Percentiles rank a stretch among this genome's conserved stretches.
phyloP scores from a whole-genome alignment of 768 basidiomycete genomes.

The Boletus patriciae region DNA sequence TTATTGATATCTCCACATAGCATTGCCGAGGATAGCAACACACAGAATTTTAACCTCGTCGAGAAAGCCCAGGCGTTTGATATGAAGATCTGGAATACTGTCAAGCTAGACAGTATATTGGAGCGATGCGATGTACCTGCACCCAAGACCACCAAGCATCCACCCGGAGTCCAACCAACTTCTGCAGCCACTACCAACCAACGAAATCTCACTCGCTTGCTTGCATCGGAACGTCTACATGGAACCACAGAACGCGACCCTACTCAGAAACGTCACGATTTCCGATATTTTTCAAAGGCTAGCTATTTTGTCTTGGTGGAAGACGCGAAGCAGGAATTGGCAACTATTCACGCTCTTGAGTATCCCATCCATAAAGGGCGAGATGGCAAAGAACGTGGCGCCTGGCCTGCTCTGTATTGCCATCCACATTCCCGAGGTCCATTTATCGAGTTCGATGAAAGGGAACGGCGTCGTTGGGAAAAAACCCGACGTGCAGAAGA shows the following conservation, averaged over 20 bases:
- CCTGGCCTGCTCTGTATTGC: slow-evolving; percentile 85
- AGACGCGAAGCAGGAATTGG: slow-evolving; percentile 78
- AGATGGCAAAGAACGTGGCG: slow-evolving; percentile 52
- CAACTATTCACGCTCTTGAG: slow-evolving; percentile 83
- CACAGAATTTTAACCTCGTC: slow-evolving; percentile 49
- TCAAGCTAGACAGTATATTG: slow-evolving; percentile 70
- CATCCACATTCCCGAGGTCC: slow-evolving; percentile 73
- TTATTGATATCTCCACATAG: slow-evolving; percentile 17
- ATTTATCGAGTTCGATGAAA: slow-evolving; percentile 73
- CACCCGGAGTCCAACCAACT: slow-evolving; percentile 31
- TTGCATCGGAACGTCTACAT: slow-evolving; percentile 80
- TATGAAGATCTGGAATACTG: slow-evolving; percentile 85
- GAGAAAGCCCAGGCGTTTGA: slow-evolving; percentile 66
- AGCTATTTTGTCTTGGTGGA: slow-evolving; percentile 88
- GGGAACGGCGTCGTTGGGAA: slow-evolving; percentile 67
- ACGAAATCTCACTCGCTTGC: slow-evolving; percentile 56
- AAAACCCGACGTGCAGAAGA: slow-evolving; percentile 45
- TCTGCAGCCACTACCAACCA: slow-evolving; percentile 35
- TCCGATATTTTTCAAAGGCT: slow-evolving; percentile 76
- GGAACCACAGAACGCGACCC: slow-evolving; percentile 92
- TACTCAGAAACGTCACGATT: slow-evolving; percentile 82
- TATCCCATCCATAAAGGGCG: slow-evolving; percentile 59
- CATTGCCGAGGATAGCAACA: slow-evolving; percentile 31
- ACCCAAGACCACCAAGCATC: slow-evolving; percentile 28
- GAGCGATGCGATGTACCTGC: slow-evolving; percentile 57